Conservation (phyloP, 345 rosid genomes). For the Carallia pectinifolia region DNA sequence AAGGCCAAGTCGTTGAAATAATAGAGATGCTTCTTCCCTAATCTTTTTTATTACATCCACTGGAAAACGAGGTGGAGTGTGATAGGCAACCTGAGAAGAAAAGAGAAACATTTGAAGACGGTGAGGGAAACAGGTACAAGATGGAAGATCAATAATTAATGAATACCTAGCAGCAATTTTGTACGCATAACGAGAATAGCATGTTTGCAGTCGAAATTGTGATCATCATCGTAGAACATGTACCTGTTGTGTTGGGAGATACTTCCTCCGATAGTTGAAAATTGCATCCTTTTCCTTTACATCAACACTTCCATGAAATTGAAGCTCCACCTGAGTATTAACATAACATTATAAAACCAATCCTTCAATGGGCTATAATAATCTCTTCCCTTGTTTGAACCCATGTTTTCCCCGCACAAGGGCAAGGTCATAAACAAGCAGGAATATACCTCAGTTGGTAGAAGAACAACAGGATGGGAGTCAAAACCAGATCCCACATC, state of each 20-base stretch:
- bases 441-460: constrained; percentile 82
- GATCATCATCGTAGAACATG: constrained; percentile 1
- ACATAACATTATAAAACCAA: constrained; percentile 18
- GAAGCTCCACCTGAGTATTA: constrained; percentile 80
- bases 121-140: constrained; percentile 14
- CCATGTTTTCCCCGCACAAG: background rate
- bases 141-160: background rate
- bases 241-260: constrained; percentile 97
- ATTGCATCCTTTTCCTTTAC: constrained; percentile 65
- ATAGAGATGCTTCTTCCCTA: constrained; percentile 75
- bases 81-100: constrained; percentile 76
- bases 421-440: constrained; percentile 11
- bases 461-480: constrained; percentile 69
- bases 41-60: constrained; percentile 61
- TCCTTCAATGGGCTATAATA: constrained; percentile 9
- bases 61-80: constrained; percentile 96
- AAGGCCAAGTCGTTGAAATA: constrained; percentile 70
- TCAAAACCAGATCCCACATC: constrained; percentile 81
- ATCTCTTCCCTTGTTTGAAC: background rate
- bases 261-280: constrained; percentile 88
- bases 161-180: too few species aligned
- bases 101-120: constrained; percentile 10
- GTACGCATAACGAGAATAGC: too few species aligned
- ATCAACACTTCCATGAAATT: constrained; percentile 59
- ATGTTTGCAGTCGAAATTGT: too few species aligned